These are phyloP conservation scores for Arthrobotrys musiformis DNA, from an alignment of 2,329 filamentous ascomycete species.

Conservation along the genomic window DNA sequence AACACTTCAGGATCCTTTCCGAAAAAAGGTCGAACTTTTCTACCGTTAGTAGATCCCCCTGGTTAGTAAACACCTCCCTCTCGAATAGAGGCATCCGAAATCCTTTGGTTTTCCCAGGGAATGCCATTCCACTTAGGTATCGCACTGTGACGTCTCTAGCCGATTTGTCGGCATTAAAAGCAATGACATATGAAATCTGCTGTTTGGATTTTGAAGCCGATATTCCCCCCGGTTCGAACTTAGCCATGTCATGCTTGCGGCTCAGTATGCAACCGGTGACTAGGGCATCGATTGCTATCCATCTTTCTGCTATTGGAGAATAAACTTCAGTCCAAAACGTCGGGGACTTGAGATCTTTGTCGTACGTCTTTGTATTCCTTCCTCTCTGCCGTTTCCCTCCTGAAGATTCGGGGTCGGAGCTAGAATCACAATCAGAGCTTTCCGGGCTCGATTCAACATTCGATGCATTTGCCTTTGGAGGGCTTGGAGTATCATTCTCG, in stretches of 20 bases:
- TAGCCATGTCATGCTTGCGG: slow-evolving; percentile 72
- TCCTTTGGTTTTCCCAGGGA: slow-evolving; percentile 91
- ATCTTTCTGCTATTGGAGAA: slow-evolving; percentile 86
- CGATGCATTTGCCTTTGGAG: slow-evolving; percentile 64
- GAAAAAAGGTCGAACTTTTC: slow-evolving; percentile 91
- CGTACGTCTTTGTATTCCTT: slow-evolving; percentile 68
- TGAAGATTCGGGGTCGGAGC: not conserved
- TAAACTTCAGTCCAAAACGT: slow-evolving; percentile 84
- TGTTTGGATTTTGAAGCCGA: slow-evolving; percentile 88
- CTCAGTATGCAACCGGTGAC: slow-evolving; percentile 64
- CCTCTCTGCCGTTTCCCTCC: not conserved
- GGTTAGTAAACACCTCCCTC: slow-evolving; percentile 78
- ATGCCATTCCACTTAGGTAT: slow-evolving; percentile 82
- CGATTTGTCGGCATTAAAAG: slow-evolving; percentile 82
- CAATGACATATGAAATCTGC: slow-evolving; percentile 88
- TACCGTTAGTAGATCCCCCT: slow-evolving; percentile 80
- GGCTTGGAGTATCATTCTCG: slow-evolving; percentile 73
- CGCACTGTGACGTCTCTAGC: slow-evolving; percentile 95
- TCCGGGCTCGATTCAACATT: slow-evolving; percentile 27
- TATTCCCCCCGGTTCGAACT: slow-evolving; percentile 81
- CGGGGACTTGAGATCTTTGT: slow-evolving; percentile 49
- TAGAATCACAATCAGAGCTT: slow-evolving; percentile 1
- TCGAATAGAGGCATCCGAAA: slow-evolving; percentile 81
- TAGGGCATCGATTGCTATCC: slow-evolving; percentile 86
- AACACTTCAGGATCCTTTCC: slow-evolving; percentile 79